Base-by-base conservation (phyloP, 441 rosid species). In the Pelargonium hybrid region DNA sequence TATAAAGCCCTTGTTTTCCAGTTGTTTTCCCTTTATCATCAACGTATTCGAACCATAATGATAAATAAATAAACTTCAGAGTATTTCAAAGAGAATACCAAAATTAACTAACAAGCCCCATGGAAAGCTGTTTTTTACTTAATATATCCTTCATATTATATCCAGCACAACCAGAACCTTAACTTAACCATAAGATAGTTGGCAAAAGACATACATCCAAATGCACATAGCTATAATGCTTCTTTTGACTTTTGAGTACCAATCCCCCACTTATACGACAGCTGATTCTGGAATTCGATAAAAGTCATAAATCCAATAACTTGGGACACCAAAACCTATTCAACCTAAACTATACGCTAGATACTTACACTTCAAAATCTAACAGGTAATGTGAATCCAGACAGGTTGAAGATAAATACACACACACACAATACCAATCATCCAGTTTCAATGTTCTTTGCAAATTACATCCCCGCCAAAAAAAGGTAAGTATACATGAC, bases 401-500 rank as follows among this genome's bases (percentile, higher is more conserved):
- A 4, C 25, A 59, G 13, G 65, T 21, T 59, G 14, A 13, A 21
- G 47, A 41, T 11, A 21, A 23, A 59, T n/a, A 57, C 18, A 57
- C 20, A 59, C 20, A 7, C 59, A 23, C 5, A 21, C 21, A 41
- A 9, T 9, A 41, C 47, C 47, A 41, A 9, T 41, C 13, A 41
- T 13, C 14, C 10, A 41, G 47, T 41, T 41, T 41, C 47, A 9
- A 8, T 41, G 47, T 2, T 41, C 47, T 41, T 41, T 41, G 47
- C 14, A 41, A 41, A 41, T 41, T 41, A 41, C 47, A 41, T 41
- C 47, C 47, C 47, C 9, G 47, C 47, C 13, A 41, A 9, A 41
- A 41, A 41, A 39, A 54, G 61, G 61, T 21, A 9, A 59, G 65
- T 59, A 52, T 4, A 52, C 59, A 25, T 68, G 70, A 68, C 31